phyloP scores from a whole-genome alignment of 306 rosid genomes.

The Cicer chorassanicum region DNA sequence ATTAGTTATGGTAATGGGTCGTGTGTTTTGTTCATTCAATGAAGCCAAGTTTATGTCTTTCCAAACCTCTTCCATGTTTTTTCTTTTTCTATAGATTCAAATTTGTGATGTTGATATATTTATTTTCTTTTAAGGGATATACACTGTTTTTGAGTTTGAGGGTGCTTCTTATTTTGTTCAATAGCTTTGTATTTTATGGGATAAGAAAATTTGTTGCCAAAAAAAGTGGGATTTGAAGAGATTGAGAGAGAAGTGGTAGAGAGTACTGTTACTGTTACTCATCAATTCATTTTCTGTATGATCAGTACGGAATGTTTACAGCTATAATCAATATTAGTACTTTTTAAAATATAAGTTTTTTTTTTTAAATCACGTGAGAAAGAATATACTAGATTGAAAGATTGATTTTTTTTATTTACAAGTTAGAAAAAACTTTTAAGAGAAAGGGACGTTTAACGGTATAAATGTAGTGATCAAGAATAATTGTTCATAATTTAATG shows the following conservation, averaged over 20 bases:
- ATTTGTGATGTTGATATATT: too few relatives aligned
- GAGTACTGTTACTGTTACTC: background rate
- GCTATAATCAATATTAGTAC: background rate
- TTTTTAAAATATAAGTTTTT: too few relatives aligned
- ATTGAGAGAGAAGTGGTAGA: background rate
- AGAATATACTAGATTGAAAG: too few relatives aligned
- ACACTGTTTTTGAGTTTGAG: background rate
- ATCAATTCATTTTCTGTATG: background rate
- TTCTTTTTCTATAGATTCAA: background rate
- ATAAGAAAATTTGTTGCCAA: background rate
- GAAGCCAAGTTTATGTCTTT: conserved; percentile 65
- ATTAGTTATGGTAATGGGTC: background rate
- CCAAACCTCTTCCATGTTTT: conserved; percentile 80
- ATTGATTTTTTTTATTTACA: too few relatives aligned
- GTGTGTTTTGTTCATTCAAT: conserved; percentile 33
- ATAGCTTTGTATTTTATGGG: background rate
- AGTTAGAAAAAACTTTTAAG: too few relatives aligned
- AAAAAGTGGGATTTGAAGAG: background rate
- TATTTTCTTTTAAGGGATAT: too few relatives aligned
- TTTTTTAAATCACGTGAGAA: too few relatives aligned
- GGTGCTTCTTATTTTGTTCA: conserved; percentile 4
- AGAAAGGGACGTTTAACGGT: too few relatives aligned
- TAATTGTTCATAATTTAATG: too few relatives aligned
- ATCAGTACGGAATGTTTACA: background rate
- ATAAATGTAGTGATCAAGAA: too few relatives aligned